These are phyloP conservation scores for Lepiota subincarnata DNA, from an alignment of 768 basidiomycete genomes.

Conservation along the genomic window DNA sequence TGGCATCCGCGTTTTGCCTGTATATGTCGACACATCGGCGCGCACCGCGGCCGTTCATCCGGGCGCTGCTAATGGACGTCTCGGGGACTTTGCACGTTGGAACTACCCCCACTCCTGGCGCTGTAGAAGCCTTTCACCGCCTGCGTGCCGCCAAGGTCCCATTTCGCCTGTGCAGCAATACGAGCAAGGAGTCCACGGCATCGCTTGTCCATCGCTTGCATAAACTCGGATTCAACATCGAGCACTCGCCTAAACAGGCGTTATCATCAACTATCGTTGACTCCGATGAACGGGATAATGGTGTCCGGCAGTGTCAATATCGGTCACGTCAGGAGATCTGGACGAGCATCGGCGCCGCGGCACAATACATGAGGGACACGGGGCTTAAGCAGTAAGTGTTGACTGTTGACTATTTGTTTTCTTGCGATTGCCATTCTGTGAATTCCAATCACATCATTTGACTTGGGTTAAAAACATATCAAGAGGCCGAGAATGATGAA, in stretches of 20 bases:
- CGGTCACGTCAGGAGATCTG: constrained; percentile 41
- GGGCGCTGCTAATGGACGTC: constrained; percentile 59
- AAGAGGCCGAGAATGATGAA: neutral
- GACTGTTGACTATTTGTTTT: neutral
- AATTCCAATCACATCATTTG: too few species aligned
- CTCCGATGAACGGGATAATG: neutral
- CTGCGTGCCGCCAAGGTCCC: constrained; percentile 32
- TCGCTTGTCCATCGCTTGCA: constrained; percentile 39
- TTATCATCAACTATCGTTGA: neutral
- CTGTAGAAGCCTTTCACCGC: constrained; percentile 40
- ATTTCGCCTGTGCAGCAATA: constrained; percentile 63
- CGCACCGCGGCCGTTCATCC: constrained; percentile 33
- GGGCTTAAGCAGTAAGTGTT: constrained; percentile 36
- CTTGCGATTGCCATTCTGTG: too few species aligned
- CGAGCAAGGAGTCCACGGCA: constrained; percentile 56
- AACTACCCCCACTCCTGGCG: constrained; percentile 40
- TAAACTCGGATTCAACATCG: constrained; percentile 46
- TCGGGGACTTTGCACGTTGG: constrained; percentile 65
- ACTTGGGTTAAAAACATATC: too few species aligned
- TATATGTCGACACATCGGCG: neutral
- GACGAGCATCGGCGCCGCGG: constrained; percentile 62
- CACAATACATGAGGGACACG: constrained; percentile 35
- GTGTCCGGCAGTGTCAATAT: neutral
- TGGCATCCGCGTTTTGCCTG: too few species aligned
- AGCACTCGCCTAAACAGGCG: constrained; percentile 1